Percentiles rank a stretch among this genome's conserved stretches.
Conservation (phyloP, 129 eudicot species). For the Flaveria ramosissima region DNA sequence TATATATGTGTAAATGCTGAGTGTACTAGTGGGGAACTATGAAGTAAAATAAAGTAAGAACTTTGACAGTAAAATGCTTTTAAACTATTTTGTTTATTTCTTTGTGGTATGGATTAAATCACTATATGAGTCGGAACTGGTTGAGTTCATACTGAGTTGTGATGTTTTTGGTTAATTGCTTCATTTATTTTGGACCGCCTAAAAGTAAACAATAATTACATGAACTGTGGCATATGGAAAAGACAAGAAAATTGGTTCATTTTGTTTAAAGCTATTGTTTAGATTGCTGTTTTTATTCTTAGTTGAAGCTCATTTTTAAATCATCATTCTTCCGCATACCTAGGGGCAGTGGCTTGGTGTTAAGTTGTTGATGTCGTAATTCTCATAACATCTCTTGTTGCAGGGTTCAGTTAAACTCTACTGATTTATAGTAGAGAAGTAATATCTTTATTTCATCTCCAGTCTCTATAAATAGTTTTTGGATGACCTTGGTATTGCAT, state of each 20-base stretch:
- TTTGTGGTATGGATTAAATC: too few relatives aligned
- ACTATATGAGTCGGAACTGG: not conserved
- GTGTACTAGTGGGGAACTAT: not conserved
- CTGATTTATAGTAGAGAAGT: not conserved
- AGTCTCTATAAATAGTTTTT: conserved; percentile 46
- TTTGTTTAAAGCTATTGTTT: not conserved
- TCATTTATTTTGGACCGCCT: not conserved
- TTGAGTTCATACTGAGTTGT: not conserved
- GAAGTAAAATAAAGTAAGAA: conserved; percentile 4
- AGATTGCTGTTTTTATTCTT: not conserved
- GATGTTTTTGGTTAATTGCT: not conserved
- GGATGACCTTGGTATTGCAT: conserved; percentile 64
- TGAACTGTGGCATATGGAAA: not conserved
- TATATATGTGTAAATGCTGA: not conserved
- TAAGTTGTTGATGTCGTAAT: not conserved
- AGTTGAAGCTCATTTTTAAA: not conserved
- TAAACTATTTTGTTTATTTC: not conserved
- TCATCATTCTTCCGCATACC: not conserved
- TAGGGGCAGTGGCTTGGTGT: not conserved
- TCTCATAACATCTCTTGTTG: conserved; percentile 17
- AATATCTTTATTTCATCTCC: not conserved
- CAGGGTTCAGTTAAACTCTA: not conserved
- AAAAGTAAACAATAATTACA: not conserved
- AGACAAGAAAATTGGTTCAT: not conserved
- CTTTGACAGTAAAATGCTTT: not conserved